phyloP scores from a whole-genome alignment of 2,329 filamentous ascomycete genomes.

The Botrytis porri region DNA sequence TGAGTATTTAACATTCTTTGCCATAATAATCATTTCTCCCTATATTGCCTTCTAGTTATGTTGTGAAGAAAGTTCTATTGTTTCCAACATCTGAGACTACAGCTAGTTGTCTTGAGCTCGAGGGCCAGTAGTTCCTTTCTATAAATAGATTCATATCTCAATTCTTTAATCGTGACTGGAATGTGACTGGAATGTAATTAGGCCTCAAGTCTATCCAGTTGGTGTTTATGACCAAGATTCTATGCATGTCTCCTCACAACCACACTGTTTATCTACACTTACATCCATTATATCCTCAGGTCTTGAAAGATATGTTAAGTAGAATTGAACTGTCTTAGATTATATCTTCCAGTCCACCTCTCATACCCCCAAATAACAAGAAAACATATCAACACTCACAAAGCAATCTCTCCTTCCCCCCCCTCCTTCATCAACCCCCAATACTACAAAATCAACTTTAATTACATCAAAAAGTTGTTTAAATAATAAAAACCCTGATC shows the following conservation, averaged over 20 bases:
- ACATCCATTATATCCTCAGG: not conserved
- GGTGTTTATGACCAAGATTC: fast-evolving
- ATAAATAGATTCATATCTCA: not conserved
- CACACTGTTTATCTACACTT: not conserved
- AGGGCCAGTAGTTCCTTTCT: too few relatives aligned
- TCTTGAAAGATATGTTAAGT: not conserved
- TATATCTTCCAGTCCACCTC: not conserved
- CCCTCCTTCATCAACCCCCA: not conserved
- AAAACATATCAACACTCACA: not conserved
- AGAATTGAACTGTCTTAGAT: fast-evolving
- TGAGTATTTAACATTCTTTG: too few relatives aligned
- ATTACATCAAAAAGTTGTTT: not conserved
- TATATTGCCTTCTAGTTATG: too few relatives aligned
- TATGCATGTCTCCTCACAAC: not conserved
- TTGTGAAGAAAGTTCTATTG: too few relatives aligned
- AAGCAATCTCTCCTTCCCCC: not conserved
- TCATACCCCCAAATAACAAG: not conserved
- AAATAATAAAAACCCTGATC: not conserved
- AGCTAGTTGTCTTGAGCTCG: too few relatives aligned
- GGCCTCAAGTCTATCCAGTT: not conserved
- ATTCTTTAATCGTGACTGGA: fast-evolving
- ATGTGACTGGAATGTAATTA: too few relatives aligned
- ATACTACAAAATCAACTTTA: not conserved
- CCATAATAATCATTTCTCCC: too few relatives aligned
- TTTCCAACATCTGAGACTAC: too few relatives aligned